phyloP scores from a whole-genome alignment of 768 basidiomycete species.

The Tulasnella sp. region DNA sequence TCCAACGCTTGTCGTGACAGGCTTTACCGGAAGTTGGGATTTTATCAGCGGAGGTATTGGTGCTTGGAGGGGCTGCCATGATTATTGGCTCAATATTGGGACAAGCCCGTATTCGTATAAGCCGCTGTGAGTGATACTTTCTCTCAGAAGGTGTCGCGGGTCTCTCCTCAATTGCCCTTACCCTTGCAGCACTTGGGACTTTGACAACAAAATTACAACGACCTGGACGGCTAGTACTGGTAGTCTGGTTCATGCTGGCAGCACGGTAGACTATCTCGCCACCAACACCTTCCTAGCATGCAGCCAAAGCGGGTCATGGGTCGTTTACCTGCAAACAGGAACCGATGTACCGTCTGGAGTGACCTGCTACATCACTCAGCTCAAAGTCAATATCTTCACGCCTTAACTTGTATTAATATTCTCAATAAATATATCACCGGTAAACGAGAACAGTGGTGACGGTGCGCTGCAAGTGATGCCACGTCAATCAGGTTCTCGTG shows the following conservation, averaged over 20 bases:
- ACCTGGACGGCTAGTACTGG: not conserved
- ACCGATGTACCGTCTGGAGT: conserved; percentile 5
- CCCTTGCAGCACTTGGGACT: conserved; percentile 1
- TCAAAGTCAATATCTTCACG: not conserved
- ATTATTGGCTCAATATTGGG: conserved; percentile 13
- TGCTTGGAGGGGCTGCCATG: conserved; percentile 6
- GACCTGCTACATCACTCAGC: conserved; percentile 7
- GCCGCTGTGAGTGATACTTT: not conserved
- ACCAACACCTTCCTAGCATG: conserved; percentile 17
- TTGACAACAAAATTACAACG: conserved; percentile 2
- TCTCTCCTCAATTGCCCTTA: not conserved
- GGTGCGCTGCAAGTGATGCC: no score
- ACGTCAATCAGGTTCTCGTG: no score
- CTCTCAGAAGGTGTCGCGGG: not conserved
- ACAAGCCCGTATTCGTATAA: not conserved
- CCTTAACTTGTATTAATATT: no score
- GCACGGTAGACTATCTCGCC: not conserved
- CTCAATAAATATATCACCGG: no score
- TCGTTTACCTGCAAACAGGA: conserved; percentile 18
- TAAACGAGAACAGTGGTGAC: no score
- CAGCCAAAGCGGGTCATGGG: conserved; percentile 1
- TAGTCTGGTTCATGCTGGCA: not conserved
- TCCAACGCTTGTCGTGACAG: not conserved
- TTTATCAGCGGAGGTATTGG: not conserved
- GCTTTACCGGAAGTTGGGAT: not conserved